These are phyloP conservation scores for Cyclotella kingstonii DNA, from an alignment of 108 stramenopile species.

Conservation along the genomic window DNA sequence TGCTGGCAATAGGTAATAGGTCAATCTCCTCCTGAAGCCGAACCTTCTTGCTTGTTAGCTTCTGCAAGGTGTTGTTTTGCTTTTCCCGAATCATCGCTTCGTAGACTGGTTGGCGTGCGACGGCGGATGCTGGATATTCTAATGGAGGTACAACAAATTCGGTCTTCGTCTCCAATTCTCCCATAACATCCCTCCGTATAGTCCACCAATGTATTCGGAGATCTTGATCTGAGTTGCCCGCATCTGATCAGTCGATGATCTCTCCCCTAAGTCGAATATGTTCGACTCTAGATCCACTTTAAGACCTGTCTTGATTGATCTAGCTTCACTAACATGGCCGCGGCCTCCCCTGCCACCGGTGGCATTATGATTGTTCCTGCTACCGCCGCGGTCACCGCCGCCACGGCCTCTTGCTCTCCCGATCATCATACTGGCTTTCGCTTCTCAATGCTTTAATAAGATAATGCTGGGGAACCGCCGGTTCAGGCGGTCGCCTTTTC, in stretches of 20 bases:
- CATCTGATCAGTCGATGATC: slow-evolving; percentile 16
- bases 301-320: slow-evolving; percentile 1
- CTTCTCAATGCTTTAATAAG: not conserved
- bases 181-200: slow-evolving; percentile 25
- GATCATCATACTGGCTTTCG: not conserved
- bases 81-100: slow-evolving; percentile 1
- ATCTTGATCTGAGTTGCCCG: slow-evolving; percentile 13
- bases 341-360: not conserved
- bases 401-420: slow-evolving; percentile 4
- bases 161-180: slow-evolving; percentile 18
- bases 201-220: slow-evolving; percentile 12
- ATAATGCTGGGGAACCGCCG: slow-evolving; percentile 14
- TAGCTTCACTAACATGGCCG: not conserved
- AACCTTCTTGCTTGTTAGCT: not conserved
- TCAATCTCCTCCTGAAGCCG: slow-evolving; percentile 1
- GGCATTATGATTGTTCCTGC: not conserved
- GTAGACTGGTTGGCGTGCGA: not conserved
- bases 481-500: slow-evolving; percentile 2
- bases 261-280: slow-evolving; percentile 15
- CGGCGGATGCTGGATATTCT: not conserved
- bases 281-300: slow-evolving; percentile 8
- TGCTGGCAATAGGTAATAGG: not conserved
- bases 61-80: slow-evolving; percentile 10
- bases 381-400: not conserved
- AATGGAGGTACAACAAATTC: slow-evolving; percentile 5